These are phyloP conservation scores for Backusella liffmaniae DNA, from an alignment of 192 early-diverging fungal species.

Conservation along the genomic window DNA sequence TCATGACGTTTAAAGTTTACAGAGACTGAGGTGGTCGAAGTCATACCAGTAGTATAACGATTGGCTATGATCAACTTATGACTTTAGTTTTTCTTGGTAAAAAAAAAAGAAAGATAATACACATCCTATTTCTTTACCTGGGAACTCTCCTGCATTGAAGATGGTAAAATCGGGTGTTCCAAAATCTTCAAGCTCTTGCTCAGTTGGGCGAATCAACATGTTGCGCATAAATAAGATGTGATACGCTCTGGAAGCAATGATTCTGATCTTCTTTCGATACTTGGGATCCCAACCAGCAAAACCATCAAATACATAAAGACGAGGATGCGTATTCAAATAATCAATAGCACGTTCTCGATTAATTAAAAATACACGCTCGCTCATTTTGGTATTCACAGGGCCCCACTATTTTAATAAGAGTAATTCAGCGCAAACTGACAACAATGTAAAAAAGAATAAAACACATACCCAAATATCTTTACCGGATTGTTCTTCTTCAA, in stretches of 20 bases:
- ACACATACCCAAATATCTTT: slow-evolving; percentile 78
- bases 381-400: slow-evolving; percentile 95
- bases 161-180: slow-evolving; percentile 98
- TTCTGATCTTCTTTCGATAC: slow-evolving; percentile 95
- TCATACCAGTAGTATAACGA: slow-evolving; percentile 94
- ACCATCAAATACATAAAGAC: slow-evolving; percentile 95
- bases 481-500: slow-evolving; percentile 80
- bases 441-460: background rate
- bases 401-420: slow-evolving; percentile 63
- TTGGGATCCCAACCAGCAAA: slow-evolving; percentile 98
- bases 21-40: slow-evolving; percentile 86
- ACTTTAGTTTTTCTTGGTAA: background rate
- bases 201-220: slow-evolving; percentile 96
- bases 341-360: slow-evolving; percentile 94
- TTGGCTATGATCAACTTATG: slow-evolving; percentile 53
- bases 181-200: slow-evolving; percentile 87
- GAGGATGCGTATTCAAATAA: slow-evolving; percentile 92
- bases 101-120: background rate
- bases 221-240: slow-evolving; percentile 97
- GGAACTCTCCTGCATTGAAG: slow-evolving; percentile 93
- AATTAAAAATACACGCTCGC: slow-evolving; percentile 77
- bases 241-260: slow-evolving; percentile 93
- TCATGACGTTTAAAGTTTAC: slow-evolving; percentile 91
- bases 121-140: slow-evolving; percentile 23
- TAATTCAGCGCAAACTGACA: background rate